Base-by-base conservation (phyloP, 2,329 filamentous ascomycete species). In the Ceratocystis diversiconidia region DNA sequence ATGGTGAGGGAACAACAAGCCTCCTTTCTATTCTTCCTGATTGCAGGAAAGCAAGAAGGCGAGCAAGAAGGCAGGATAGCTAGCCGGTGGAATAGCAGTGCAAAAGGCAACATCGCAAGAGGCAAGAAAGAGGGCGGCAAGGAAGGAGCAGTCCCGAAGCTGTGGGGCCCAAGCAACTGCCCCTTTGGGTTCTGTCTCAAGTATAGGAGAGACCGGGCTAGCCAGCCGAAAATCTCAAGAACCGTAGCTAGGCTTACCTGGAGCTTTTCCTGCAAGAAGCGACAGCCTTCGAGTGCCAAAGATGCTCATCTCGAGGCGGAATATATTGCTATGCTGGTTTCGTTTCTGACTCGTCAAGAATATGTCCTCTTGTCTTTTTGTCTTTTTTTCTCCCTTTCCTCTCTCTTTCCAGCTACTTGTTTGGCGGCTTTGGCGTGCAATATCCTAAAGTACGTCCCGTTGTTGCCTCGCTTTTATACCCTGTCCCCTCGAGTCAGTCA, bases 251-350 rank as follows among this genome's bases (percentile, higher is more conserved):
- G 28, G 32, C 55, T 59, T 59, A 59, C 55, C 55, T 59, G 28
- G 55, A 32, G 55, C 28, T 25, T 59, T 59, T 36, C 55, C 55
- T 17, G 55, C 55, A 28, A 59, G 55, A 15, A 59, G 32, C 28
- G 55, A 59, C 55, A 59, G 55, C 55, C 55, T 59, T 30, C 55
- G 55, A 15, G 55, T 8, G 25, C 55, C 28, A n/a, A 59, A 59
- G 55, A 59, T 59, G 55, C 55, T 59, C 55, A 59, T 52, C 10
- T 52, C 15, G 19, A 15, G 36, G 10, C 36, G 8, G 17, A 25
- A 32, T 36, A 4, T 8, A 17, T 5, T 19, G 36, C 36, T 12
- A 15, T 59, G 28, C 28, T 59, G 55, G 7, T 30, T 32, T 50
- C 1, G 17, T 3, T 59, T 19, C 17, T 19, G 46, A 5, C n/a